Conservation (phyloP, 2,329 filamentous ascomycete genomes). For the Parafenestella ontariensis region DNA sequence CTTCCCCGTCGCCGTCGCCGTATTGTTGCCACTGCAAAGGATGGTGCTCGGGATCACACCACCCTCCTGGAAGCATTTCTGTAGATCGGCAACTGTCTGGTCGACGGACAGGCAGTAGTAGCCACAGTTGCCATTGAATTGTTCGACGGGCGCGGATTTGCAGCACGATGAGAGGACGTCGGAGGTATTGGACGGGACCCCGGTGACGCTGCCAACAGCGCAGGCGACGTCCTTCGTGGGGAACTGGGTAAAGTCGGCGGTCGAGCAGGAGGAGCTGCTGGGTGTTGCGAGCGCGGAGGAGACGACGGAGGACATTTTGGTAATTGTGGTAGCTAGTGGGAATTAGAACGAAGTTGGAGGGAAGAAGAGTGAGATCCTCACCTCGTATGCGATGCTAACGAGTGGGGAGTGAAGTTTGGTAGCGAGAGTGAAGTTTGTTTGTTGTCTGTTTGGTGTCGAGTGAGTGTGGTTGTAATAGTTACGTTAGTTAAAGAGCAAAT, state of each 20-base stretch:
- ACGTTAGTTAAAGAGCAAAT: not conserved
- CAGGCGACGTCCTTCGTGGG: conserved; percentile 39
- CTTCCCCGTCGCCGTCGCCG: conserved; percentile 35
- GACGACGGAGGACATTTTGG: conserved; percentile 26
- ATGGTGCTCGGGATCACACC: conserved; percentile 31
- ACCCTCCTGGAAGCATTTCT: conserved; percentile 36
- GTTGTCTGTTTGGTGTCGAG: not conserved
- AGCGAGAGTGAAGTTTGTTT: not conserved
- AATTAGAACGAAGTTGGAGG: not conserved
- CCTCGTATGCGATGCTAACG: not conserved
- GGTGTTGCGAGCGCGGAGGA: conserved; percentile 25
- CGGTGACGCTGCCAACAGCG: conserved; percentile 31
- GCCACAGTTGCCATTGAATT: conserved; percentile 38
- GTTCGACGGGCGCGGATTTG: conserved; percentile 40
- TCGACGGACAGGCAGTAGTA: conserved; percentile 39
- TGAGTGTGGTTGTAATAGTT: not conserved
- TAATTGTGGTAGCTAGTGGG: conserved; percentile 1
- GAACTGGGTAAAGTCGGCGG: conserved; percentile 32
- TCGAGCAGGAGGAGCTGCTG: conserved; percentile 29
- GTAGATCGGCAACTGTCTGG: conserved; percentile 35
- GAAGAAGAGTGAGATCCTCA: not conserved
- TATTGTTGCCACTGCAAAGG: conserved; percentile 36
- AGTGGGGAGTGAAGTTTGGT: conserved; percentile 1
- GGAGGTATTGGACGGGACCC: conserved; percentile 34
- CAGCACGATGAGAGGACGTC: conserved; percentile 38